Base-by-base conservation (phyloP, 2,329 filamentous ascomycete genomes). In the Penicillium oxalicum region DNA sequence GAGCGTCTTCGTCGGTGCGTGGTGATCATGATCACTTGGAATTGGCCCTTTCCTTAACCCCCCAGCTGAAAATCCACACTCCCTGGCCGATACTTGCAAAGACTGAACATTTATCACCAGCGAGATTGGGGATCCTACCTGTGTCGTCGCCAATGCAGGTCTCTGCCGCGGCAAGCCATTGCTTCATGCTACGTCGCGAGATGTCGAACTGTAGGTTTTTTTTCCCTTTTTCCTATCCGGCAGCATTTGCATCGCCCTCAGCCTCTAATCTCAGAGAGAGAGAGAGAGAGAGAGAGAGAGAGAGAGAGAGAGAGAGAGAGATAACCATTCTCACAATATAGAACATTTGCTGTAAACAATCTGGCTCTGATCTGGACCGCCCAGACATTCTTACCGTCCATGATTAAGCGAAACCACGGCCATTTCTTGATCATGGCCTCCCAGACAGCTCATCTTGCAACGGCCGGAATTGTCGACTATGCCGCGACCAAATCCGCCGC, bases 391-490 rank as follows among this genome's bases (percentile, higher is more conserved):
- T 34, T 48, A 4, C 46, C 46, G 2, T 13, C 26, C 7, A 48
- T 44, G 46, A 27, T 48, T 2, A 40, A 9, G 5, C n/a, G 39
- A 29, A 48, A 48, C 4, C 46, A 48, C 13, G 46, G 40, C 35
- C 46, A 48, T 25, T 44, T 48, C 40, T 35, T 48, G 5, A 48
- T 48, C n/a, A 48, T 48, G 39, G 40, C 46, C 18, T 48, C 46
- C 9, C 46, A 48, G 25, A 33, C 46, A 33, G 46, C 33, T 2
- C 40, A 48, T 44, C 34, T 48, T 18, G 40, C 46, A 2, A 48
- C 46, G 2, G 26, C 46, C 7, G 46, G 46, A 5, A 28, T 48
- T 8, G 46, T 48, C 25, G 46, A 48, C 34, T 48, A 44, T n/a
- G 46, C 40, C 9, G 46, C 46, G 4, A 48, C 46, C 4, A 48